These are phyloP conservation scores for Glutinoglossum americanum DNA, from an alignment of 495 filamentous ascomycete species.

Conservation along the genomic window DNA sequence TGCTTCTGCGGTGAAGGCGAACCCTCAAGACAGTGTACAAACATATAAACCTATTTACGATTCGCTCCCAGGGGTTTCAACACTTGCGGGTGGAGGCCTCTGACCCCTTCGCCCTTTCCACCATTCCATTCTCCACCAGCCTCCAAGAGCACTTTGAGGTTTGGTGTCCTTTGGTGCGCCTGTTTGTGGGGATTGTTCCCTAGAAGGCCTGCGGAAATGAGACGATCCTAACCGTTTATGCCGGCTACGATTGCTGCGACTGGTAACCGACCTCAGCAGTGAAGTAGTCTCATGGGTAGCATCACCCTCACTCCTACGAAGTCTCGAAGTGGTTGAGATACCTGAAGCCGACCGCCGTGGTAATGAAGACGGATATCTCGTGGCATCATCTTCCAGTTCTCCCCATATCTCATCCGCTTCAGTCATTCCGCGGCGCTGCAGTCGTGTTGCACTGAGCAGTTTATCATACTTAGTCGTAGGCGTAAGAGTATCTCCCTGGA, in stretches of 20 bases:
- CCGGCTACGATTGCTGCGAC: not conserved
- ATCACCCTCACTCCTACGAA: not conserved
- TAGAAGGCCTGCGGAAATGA: not conserved
- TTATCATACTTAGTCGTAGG: not conserved
- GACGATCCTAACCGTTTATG: not conserved
- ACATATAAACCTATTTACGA: not conserved
- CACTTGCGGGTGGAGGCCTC: not conserved
- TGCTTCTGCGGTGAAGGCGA: not conserved
- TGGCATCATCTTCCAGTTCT: constrained; percentile 22
- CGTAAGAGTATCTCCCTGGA: not conserved
- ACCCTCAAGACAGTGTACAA: not conserved
- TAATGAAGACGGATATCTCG: not conserved
- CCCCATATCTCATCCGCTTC: constrained; percentile 28
- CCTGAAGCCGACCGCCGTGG: not conserved
- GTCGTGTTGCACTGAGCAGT: not conserved
- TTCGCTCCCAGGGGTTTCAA: not conserved
- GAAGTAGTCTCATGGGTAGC: not conserved
- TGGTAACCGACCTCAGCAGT: not conserved
- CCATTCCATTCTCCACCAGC: constrained; percentile 3
- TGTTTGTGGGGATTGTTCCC: not conserved
- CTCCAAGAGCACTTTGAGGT: not conserved
- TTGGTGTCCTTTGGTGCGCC: not conserved
- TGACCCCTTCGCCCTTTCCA: not conserved
- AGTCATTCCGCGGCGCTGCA: constrained; percentile 13
- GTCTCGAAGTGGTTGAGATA: not conserved